A percentile compares a stretch with the other conserved stretches of the same genome.
Evolutionary conservation across 768 basidiomycete genomes (phyloP).

Genomic region (Butyriboletus loyo): DNA sequence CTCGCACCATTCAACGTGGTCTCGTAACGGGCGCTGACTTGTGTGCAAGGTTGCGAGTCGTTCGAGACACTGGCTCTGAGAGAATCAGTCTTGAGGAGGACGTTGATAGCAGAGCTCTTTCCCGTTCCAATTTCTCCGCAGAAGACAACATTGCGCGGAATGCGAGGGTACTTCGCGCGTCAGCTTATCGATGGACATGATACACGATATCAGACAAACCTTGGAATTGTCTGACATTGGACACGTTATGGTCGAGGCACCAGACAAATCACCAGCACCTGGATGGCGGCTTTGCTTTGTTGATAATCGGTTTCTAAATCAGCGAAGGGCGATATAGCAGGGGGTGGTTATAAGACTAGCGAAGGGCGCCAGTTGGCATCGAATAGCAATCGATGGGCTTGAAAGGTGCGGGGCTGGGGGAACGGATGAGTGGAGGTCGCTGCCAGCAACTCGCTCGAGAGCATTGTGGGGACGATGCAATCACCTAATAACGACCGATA

Average conservation of each 20-base stretch:
- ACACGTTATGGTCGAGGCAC: not conserved
- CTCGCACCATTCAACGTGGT: not conserved
- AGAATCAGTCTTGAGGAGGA: slow-evolving; percentile 11
- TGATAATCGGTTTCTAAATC: not conserved
- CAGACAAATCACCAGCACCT: not conserved
- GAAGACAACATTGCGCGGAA: slow-evolving; percentile 18
- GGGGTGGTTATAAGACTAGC: not conserved
- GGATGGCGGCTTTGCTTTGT: not conserved
- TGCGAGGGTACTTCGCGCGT: not conserved
- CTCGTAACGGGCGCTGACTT: not conserved
- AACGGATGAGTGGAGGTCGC: not conserved
- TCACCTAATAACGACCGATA: slow-evolving; percentile 5
- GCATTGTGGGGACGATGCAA: not conserved
- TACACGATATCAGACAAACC: slow-evolving; percentile 8
- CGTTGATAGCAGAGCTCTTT: slow-evolving; percentile 29
- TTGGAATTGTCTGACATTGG: not conserved
- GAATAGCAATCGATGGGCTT: not conserved
- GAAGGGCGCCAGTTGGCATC: not conserved
- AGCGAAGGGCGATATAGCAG: not conserved
- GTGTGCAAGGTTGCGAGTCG: slow-evolving; percentile 19
- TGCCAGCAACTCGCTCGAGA: not conserved
- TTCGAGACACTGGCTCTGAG: slow-evolving; percentile 9
- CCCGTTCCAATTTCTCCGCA: slow-evolving; percentile 24
- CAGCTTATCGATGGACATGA: not conserved
- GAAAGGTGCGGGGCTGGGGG: not conserved